These are phyloP conservation scores for Pythium aquatile DNA, from an alignment of 352 stramenopile genomes.

Conservation along the genomic window DNA sequence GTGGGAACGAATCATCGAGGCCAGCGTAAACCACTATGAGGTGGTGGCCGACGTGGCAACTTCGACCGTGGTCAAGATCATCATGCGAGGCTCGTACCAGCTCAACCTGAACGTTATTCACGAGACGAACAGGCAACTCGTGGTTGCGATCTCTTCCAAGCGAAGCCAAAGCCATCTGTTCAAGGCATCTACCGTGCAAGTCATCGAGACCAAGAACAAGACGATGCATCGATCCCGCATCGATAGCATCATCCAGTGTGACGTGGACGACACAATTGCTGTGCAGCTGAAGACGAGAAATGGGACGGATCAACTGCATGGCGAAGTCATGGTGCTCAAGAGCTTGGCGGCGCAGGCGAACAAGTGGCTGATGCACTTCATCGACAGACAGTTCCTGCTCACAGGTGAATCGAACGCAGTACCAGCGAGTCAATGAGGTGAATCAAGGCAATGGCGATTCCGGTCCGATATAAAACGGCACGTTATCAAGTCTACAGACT, in stretches of 20 bases:
- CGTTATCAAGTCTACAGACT: no score
- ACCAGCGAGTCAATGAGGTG: no score
- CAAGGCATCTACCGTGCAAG: neutral
- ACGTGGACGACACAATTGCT: slow-evolving; percentile 6
- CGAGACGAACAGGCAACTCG: slow-evolving; percentile 30
- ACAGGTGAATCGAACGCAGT: neutral
- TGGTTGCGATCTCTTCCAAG: slow-evolving; percentile 14
- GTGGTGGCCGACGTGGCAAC: neutral
- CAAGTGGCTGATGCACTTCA: neutral
- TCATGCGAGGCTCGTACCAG: slow-evolving; percentile 36
- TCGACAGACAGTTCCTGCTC: neutral
- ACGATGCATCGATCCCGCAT: slow-evolving; percentile 10
- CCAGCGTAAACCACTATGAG: neutral
- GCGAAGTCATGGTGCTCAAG: neutral
- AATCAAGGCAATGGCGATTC: no score
- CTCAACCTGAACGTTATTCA: slow-evolving; percentile 44
- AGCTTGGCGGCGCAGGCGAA: neutral
- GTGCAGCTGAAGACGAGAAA: neutral
- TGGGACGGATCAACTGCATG: neutral
- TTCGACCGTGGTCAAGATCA: neutral
- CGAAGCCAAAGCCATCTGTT: neutral
- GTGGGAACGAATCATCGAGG: slow-evolving; percentile 4
- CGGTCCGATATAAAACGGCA: no score
- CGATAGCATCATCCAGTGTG: neutral
- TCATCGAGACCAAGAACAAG: neutral